These are phyloP conservation scores for Aspergillus homomorphus DNA, from an alignment of 495 filamentous ascomycete species.

Conservation along the genomic window DNA sequence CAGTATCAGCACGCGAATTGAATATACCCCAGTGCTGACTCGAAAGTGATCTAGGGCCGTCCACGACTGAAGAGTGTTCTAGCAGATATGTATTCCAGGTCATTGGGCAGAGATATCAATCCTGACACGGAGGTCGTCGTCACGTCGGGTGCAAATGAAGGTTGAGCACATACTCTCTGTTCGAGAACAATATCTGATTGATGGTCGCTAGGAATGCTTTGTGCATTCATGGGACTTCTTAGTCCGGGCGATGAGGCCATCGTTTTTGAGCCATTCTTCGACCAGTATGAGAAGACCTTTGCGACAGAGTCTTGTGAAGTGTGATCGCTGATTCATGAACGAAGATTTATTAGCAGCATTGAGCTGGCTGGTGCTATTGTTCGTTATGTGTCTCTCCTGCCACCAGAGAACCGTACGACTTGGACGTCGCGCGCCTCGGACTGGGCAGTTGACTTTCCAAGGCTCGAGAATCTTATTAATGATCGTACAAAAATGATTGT, in stretches of 20 bases:
- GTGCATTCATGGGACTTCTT: slow-evolving; percentile 96
- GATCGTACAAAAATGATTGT: slow-evolving; percentile 95
- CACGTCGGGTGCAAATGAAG: slow-evolving; percentile 97
- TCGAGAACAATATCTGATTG: neutral
- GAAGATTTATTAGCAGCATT: slow-evolving; percentile 86
- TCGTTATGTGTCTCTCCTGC: slow-evolving; percentile 88
- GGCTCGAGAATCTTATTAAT: slow-evolving; percentile 76
- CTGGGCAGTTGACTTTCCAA: slow-evolving; percentile 81
- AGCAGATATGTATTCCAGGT: slow-evolving; percentile 81
- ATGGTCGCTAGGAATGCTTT: slow-evolving; percentile 64
- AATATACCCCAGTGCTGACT: slow-evolving; percentile 1
- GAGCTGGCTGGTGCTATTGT: slow-evolving; percentile 94
- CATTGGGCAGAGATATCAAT: slow-evolving; percentile 74
- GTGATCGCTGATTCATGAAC: slow-evolving; percentile 8
- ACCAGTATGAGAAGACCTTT: slow-evolving; percentile 61
- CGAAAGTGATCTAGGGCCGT: slow-evolving; percentile 54
- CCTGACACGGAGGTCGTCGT: slow-evolving; percentile 90
- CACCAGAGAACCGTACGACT: slow-evolving; percentile 76
- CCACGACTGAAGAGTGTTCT: slow-evolving; percentile 88
- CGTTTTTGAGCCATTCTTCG: slow-evolving; percentile 97
- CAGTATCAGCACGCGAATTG: neutral
- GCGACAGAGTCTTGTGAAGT: neutral
- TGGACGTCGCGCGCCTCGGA: slow-evolving; percentile 79
- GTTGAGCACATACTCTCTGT: slow-evolving; percentile 28
- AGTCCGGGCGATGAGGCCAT: slow-evolving; percentile 95